Evolutionary conservation across 1,284 basidiomycete species (phyloP).

Genomic region (Heterobasidion annosum): DNA sequence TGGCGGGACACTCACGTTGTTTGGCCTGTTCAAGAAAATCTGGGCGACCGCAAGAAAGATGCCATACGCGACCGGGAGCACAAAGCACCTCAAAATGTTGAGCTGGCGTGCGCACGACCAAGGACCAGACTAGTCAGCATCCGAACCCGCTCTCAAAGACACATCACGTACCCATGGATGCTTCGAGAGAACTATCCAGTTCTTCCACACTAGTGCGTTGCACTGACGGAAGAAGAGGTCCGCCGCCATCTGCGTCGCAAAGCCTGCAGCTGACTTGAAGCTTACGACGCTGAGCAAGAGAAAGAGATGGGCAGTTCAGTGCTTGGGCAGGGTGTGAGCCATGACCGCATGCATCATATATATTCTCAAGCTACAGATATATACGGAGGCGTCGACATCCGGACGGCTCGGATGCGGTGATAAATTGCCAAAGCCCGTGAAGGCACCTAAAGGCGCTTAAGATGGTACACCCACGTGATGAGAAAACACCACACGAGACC

Average conservation of each 20-base stretch:
- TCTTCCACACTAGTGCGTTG: constrained; percentile 59
- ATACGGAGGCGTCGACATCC: too few relatives aligned
- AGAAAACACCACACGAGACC: too few relatives aligned
- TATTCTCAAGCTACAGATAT: too few relatives aligned
- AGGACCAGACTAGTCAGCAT: too few relatives aligned
- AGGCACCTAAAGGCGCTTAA: too few relatives aligned
- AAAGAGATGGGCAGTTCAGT: too few relatives aligned
- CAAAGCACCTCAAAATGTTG: constrained; percentile 57
- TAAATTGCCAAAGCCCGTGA: too few relatives aligned
- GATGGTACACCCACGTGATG: too few relatives aligned
- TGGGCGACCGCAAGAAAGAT: constrained; percentile 61
- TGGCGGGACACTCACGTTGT: constrained; percentile 34
- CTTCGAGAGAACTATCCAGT: constrained; percentile 62
- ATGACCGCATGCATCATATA: too few relatives aligned
- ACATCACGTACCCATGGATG: constrained; percentile 47
- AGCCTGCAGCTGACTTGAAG: background rate
- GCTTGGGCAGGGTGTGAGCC: too few relatives aligned
- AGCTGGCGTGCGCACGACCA: constrained; percentile 25
- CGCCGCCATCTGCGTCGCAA: background rate
- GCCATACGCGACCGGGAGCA: constrained; percentile 63
- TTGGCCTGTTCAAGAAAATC: constrained; percentile 43
- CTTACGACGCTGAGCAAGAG: background rate
- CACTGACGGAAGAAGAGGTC: constrained; percentile 54
- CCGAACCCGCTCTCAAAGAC: background rate
- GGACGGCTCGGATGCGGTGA: too few relatives aligned